Conservation (phyloP, 78 protist genomes). For the Mastigamoeba balamuthi region DNA sequence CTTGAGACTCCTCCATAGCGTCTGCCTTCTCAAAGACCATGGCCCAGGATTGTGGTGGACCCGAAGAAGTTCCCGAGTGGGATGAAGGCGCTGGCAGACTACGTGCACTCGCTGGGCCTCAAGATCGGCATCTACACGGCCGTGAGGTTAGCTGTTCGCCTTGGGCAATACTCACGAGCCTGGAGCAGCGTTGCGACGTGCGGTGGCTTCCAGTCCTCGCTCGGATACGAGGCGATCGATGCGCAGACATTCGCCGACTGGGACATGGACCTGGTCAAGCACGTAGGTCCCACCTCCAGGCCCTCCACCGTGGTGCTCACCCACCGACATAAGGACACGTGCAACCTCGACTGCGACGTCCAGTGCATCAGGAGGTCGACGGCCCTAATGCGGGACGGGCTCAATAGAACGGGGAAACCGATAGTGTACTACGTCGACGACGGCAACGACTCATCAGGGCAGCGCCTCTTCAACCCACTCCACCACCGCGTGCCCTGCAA, state of each 20-base stretch:
- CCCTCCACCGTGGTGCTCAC: background rate
- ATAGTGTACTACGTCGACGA: background rate
- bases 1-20: too few relatives aligned
- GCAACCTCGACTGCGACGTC: background rate
- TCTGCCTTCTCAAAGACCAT: too few relatives aligned
- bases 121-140: background rate
- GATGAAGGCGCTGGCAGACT: constrained; percentile 8
- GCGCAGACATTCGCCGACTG: constrained; percentile 42
- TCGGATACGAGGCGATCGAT: constrained; percentile 12
- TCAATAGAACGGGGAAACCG: background rate
- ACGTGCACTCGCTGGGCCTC: constrained; percentile 3
- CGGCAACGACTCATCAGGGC: background rate
- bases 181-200: background rate
- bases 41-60: background rate
- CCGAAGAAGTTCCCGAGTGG: constrained; percentile 11
- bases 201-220: background rate
- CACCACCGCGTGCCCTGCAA: background rate
- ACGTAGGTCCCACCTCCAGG: constrained; percentile 1
- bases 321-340: background rate
- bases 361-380: background rate
- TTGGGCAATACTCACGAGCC: background rate
- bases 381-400: background rate
- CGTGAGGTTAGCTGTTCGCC: background rate
- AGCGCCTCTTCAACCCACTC: background rate
- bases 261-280: constrained; percentile 41